phyloP scores from a whole-genome alignment of 2,329 filamentous ascomycete species.

The Scedosporium minutisporum region DNA sequence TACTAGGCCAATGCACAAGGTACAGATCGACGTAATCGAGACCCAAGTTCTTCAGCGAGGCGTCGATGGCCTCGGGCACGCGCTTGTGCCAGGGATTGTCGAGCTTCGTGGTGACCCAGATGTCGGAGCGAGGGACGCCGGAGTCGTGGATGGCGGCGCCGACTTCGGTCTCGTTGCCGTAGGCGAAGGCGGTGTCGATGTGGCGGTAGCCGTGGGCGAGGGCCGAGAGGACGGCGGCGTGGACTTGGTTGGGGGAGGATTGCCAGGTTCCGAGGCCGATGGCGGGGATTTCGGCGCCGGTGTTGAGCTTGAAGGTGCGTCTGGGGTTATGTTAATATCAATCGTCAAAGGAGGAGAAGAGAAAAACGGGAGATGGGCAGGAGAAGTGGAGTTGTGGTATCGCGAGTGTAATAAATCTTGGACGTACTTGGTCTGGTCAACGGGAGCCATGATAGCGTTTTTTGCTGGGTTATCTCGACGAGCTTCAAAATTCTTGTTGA shows the following conservation, averaged over 20 bases:
- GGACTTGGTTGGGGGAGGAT: slow-evolving; percentile 58
- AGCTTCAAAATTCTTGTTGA: background rate
- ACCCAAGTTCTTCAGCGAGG: slow-evolving; percentile 50
- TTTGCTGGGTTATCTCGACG: background rate
- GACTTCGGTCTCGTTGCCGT: slow-evolving; percentile 66
- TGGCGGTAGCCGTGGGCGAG: slow-evolving; percentile 62
- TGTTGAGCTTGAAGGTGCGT: slow-evolving; percentile 57
- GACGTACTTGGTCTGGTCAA: slow-evolving; percentile 17
- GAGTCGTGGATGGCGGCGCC: slow-evolving; percentile 55
- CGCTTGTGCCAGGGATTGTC: slow-evolving; percentile 71
- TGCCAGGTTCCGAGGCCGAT: slow-evolving; percentile 75
- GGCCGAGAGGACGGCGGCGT: slow-evolving; percentile 60
- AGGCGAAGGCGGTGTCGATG: slow-evolving; percentile 68
- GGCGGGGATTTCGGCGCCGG: slow-evolving; percentile 68
- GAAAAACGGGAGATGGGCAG: background rate
- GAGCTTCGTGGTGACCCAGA: slow-evolving; percentile 73
- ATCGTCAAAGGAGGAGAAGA: background rate
- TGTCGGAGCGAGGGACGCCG: slow-evolving; percentile 53
- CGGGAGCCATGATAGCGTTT: slow-evolving; percentile 17
- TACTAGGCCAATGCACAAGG: slow-evolving; percentile 64
- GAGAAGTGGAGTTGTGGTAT: background rate
- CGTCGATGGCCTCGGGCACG: slow-evolving; percentile 50
- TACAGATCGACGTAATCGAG: slow-evolving; percentile 61
- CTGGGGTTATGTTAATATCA: slow-evolving; percentile 1
- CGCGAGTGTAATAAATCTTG: background rate